A percentile compares a stretch with the other conserved stretches of the same genome.
Conservation (phyloP, 495 filamentous ascomycete species). For the Staphylotrichum tortipilum region DNA sequence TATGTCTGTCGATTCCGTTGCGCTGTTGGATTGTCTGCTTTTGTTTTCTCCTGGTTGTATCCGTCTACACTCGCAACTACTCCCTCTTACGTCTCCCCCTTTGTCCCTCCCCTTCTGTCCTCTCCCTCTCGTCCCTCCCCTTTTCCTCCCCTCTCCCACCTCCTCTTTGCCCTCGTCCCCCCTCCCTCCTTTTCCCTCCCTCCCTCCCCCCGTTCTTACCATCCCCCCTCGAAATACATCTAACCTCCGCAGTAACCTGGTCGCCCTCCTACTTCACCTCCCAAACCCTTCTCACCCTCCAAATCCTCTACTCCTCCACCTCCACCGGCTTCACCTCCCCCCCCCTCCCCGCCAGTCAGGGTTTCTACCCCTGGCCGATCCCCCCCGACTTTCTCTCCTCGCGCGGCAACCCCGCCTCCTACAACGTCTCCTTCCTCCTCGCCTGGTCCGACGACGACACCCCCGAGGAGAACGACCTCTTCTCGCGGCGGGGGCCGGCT, state of each 20-base stretch:
- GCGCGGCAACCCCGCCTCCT: not conserved
- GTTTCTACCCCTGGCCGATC: constrained; percentile 21
- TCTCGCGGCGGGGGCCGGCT: constrained; percentile 5
- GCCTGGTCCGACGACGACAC: constrained; percentile 5
- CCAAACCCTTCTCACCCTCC: constrained; percentile 10
- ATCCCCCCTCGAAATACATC: not conserved
- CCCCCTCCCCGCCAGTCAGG: constrained; percentile 9
- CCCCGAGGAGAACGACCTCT: not conserved
- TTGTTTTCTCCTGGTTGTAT: no score
- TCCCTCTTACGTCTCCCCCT: not conserved
- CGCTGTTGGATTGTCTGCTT: no score
- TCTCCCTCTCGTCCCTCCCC: not conserved
- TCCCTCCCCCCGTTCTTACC: not conserved
- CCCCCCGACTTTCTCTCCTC: constrained; percentile 11
- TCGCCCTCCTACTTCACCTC: constrained; percentile 12
- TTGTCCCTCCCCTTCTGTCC: not conserved
- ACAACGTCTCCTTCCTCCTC: constrained; percentile 15
- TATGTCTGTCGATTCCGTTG: no score
- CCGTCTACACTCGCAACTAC: no score
- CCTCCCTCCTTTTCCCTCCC: not conserved
- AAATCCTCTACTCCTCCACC: not conserved
- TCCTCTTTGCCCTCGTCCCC: not conserved
- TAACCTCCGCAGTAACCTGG: constrained; percentile 26
- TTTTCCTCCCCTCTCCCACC: no score
- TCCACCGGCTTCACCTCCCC: constrained; percentile 2